Evolutionary conservation across 176 grass and related monocot species (phyloP).

Genomic region (Hyparrhenia diplandra): DNA sequence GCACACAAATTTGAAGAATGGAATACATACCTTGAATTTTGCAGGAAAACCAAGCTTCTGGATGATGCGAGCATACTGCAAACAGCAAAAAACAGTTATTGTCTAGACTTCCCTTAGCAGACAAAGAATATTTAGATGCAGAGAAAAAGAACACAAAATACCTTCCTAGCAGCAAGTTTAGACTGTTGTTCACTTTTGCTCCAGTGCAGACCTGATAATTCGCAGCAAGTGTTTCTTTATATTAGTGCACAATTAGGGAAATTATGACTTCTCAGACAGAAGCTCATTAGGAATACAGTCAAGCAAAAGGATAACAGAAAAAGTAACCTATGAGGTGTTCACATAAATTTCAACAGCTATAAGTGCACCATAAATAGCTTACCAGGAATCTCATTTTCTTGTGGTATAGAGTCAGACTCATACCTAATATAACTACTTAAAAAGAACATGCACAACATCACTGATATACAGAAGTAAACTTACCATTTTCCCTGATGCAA

Average conservation of each 20-base stretch:
- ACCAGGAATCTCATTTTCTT: neutral
- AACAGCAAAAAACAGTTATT: constrained; percentile 21
- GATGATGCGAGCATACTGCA: constrained; percentile 97
- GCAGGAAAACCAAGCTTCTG: constrained; percentile 96
- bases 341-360: neutral
- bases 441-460: neutral
- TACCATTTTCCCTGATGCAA: constrained; percentile 98
- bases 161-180: constrained; percentile 94
- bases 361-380: neutral
- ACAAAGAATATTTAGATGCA: neutral
- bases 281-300: neutral
- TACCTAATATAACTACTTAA: neutral
- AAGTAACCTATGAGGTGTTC: neutral
- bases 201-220: constrained; percentile 77
- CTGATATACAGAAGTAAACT: neutral
- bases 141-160: constrained; percentile 3
- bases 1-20: neutral
- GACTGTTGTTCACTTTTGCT: constrained; percentile 83
- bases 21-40: constrained; percentile 76
- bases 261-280: neutral
- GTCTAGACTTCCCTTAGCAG: neutral
- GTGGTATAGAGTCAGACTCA: neutral
- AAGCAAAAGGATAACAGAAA: neutral
- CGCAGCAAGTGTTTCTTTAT: neutral
- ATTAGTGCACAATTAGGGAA: neutral